Evolutionary conservation across 495 filamentous ascomycete genomes (phyloP).

Genomic region (Aspergillus sclerotiicarbonarius): DNA sequence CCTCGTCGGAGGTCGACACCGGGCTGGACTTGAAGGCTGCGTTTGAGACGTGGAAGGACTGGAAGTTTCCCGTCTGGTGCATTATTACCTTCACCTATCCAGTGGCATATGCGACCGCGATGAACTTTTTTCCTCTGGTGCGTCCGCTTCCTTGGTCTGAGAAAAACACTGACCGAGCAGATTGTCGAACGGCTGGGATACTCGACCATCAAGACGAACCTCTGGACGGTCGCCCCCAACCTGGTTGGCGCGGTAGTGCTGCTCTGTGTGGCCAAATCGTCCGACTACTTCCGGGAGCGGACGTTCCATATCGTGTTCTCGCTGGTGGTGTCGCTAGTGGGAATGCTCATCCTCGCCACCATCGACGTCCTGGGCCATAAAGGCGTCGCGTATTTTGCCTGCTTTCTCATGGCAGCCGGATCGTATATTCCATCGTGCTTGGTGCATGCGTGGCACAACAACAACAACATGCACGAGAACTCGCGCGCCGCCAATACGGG

Average conservation of each 20-base stretch:
- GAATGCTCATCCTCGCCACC: conserved; percentile 64
- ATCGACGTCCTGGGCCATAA: conserved; percentile 57
- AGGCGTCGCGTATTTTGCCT: conserved; percentile 67
- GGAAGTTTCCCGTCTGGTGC: conserved; percentile 36
- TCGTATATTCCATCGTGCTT: conserved; percentile 42
- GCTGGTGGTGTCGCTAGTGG: conserved; percentile 63
- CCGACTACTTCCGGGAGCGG: conserved; percentile 58
- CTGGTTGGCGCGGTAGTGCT: conserved; percentile 61
- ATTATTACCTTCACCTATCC: conserved; percentile 35
- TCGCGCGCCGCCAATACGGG: conserved; percentile 42
- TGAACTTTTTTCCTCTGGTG: conserved; percentile 38
- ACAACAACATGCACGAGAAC: conserved; percentile 70
- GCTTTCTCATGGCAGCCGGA: conserved; percentile 70
- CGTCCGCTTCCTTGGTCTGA: conserved; percentile 2
- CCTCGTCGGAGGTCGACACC: conserved; percentile 27
- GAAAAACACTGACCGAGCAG: conserved; percentile 21
- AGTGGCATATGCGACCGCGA: conserved; percentile 32
- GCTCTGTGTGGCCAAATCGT: conserved; percentile 61
- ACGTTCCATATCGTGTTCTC: conserved; percentile 66
- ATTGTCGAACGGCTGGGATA: conserved; percentile 60
- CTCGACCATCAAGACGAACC: conserved; percentile 61
- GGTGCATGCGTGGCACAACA: conserved; percentile 62
- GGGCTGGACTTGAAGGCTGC: conserved; percentile 26
- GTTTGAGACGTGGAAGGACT: conserved; percentile 32
- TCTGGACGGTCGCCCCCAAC: conserved; percentile 71